phyloP scores from a whole-genome alignment of 2,329 filamentous ascomycete genomes.

The Penicillium hordei region DNA sequence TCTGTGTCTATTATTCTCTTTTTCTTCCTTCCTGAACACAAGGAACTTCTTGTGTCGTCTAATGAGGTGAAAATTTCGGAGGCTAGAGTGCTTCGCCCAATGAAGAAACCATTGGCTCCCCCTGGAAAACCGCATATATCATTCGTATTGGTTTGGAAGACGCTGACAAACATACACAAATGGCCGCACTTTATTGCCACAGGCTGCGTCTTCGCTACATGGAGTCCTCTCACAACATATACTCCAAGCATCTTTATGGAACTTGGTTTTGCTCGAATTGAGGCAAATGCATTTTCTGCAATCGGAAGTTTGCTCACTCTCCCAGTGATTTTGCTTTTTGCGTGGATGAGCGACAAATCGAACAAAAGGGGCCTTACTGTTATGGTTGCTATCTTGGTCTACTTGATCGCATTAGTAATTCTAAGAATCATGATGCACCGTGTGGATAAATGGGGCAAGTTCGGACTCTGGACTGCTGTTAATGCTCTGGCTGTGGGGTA shows the following conservation, averaged over 20 bases:
- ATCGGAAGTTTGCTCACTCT: slow-evolving; percentile 48
- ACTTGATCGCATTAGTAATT: slow-evolving; percentile 48
- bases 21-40: slow-evolving; percentile 34
- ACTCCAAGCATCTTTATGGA: slow-evolving; percentile 44
- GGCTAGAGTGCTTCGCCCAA: slow-evolving; percentile 19
- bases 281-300: slow-evolving; percentile 50
- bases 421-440: slow-evolving; percentile 44
- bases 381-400: slow-evolving; percentile 47
- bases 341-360: slow-evolving; percentile 50
- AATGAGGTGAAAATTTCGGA: no score
- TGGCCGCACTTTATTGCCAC: slow-evolving; percentile 54
- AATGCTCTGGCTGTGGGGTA: slow-evolving; percentile 56
- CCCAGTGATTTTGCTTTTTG: slow-evolving; percentile 51
- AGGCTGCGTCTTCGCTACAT: slow-evolving; percentile 54
- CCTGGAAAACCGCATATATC: slow-evolving; percentile 39
- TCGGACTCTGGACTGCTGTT: slow-evolving; percentile 53
- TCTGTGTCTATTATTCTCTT: slow-evolving; percentile 42
- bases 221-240: slow-evolving; percentile 54
- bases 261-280: slow-evolving; percentile 48
- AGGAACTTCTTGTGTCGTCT: background rate
- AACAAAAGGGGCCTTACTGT: slow-evolving; percentile 48
- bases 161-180: slow-evolving; percentile 46
- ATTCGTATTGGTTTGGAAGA: slow-evolving; percentile 45
- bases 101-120: slow-evolving; percentile 35
- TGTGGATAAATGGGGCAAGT: slow-evolving; percentile 51